A percentile compares a stretch with the other conserved stretches of the same genome.
Evolutionary conservation across 331 rosid species (phyloP).

Genomic region (Malus hybrid): DNA sequence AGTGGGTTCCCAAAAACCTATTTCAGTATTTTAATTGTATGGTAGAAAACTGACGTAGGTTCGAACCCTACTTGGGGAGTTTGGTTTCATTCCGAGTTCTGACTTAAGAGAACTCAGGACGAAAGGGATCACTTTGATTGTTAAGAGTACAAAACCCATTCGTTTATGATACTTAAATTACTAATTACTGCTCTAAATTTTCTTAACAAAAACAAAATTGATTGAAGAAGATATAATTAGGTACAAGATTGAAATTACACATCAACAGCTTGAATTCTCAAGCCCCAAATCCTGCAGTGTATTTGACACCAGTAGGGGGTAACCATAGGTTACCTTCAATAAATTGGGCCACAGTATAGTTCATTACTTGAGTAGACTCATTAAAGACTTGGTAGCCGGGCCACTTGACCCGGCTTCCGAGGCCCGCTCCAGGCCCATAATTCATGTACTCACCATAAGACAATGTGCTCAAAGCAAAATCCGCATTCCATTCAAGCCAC

Average conservation of each 20-base stretch:
- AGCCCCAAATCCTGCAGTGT: conserved; percentile 42
- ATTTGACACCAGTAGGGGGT: conserved; percentile 72
- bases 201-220: background rate
- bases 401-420: conserved; percentile 49
- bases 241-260: conserved; percentile 1
- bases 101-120: no score
- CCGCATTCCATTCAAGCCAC: conserved; percentile 79
- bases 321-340: conserved; percentile 80
- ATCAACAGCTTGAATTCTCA: background rate
- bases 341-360: conserved; percentile 56
- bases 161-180: no score
- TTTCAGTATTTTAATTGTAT: no score
- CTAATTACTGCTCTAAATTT: no score
- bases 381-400: conserved; percentile 55
- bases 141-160: no score
- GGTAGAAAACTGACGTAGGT: no score
- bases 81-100: no score
- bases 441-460: conserved; percentile 72
- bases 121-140: no score
- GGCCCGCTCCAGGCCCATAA: conserved; percentile 51
- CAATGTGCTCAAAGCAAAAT: conserved; percentile 42
- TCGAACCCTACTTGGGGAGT: no score
- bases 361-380: conserved; percentile 28
- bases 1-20: no score
- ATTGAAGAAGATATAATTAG: background rate